Base-by-base conservation (phyloP, 75 land plant species). In the Pinus tabuliformis region DNA sequence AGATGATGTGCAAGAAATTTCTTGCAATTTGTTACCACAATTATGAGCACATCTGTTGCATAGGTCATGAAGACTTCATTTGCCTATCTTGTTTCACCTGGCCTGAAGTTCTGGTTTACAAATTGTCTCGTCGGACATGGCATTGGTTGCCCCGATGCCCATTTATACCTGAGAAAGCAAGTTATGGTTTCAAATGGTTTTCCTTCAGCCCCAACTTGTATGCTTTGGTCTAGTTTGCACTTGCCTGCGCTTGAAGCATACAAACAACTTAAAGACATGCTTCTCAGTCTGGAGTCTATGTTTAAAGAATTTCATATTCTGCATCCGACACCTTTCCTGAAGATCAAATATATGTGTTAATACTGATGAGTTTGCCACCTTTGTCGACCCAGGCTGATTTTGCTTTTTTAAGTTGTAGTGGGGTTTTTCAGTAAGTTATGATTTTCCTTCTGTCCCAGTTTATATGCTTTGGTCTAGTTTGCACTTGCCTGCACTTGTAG, bases 181-280 rank as follows among this genome's bases (percentile, higher is more conserved):
- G 87, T 70, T 87, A 85, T 65, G 91, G 91, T 2, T 87, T 87
- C 76, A 78, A 73, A 56, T 87, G 89, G 91, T 90, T 87, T 61
- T 87, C 91, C 59, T 83, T 87, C 78, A 77, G 59, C 30, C 91
- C 91, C 11, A 73, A 78, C 13, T 73, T 86, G 15, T 80, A 79
- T 76, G 80, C 81, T 17, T 37, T 56, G 45, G 86, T 77, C 28
- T 89, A 75, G 76, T 49, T 49, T 11, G 12, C 54, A 49, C 12
- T 49, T 49, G 54, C 54, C 12, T 9, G 54, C 54, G 9, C 54
- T 49, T 49, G 54, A 9, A 49, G 54, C 54, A 9, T 49, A 49
- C 54, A 49, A 9, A 9, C 54, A 49, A 49, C 54, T 49, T 49
- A 49, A 49, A 49, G 54, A 49, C 54, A 49, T 49, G 54, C 9